A percentile compares a stretch with the other conserved stretches of the same genome.
Conservation (phyloP, 2,329 filamentous ascomycete genomes). For the Phyllachora maydis region DNA sequence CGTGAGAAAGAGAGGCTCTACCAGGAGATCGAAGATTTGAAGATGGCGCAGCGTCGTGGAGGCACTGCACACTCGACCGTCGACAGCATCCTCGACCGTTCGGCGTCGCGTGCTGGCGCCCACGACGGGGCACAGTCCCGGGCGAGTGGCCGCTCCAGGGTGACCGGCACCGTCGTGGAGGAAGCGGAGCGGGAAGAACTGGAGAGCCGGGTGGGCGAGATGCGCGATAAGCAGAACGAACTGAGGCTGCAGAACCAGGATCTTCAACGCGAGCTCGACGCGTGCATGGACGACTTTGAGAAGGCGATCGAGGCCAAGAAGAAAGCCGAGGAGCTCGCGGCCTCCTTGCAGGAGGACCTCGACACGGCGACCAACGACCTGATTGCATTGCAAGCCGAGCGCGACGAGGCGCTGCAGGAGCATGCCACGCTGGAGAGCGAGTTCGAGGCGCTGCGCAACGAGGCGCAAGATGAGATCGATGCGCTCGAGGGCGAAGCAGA, state of each 20-base stretch:
- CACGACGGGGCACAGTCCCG: constrained; percentile 56
- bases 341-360: constrained; percentile 60
- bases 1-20: constrained; percentile 88
- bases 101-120: constrained; percentile 57
- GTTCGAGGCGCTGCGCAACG: constrained; percentile 37
- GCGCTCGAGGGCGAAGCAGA: constrained; percentile 52
- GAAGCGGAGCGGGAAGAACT: constrained; percentile 72
- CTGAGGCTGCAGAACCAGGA: constrained; percentile 81
- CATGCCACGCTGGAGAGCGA: constrained; percentile 33
- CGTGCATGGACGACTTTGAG: constrained; percentile 62
- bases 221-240: constrained; percentile 72
- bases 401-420: constrained; percentile 63
- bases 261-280: constrained; percentile 62
- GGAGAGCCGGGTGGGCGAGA: constrained; percentile 62
- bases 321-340: constrained; percentile 32
- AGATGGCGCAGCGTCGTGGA: constrained; percentile 62
- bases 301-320: constrained; percentile 42
- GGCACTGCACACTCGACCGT: constrained; percentile 43
- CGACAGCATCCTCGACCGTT: constrained; percentile 87
- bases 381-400: constrained; percentile 58
- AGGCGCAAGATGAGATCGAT: constrained; percentile 47
- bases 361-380: constrained; percentile 64
- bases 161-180: constrained; percentile 32
- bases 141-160: constrained; percentile 44
- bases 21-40: constrained; percentile 92